Percentiles rank a stretch among this genome's conserved stretches.
phyloP scores from a whole-genome alignment of 1,139 yeast genomes.

The Taphrina flavorubra region DNA sequence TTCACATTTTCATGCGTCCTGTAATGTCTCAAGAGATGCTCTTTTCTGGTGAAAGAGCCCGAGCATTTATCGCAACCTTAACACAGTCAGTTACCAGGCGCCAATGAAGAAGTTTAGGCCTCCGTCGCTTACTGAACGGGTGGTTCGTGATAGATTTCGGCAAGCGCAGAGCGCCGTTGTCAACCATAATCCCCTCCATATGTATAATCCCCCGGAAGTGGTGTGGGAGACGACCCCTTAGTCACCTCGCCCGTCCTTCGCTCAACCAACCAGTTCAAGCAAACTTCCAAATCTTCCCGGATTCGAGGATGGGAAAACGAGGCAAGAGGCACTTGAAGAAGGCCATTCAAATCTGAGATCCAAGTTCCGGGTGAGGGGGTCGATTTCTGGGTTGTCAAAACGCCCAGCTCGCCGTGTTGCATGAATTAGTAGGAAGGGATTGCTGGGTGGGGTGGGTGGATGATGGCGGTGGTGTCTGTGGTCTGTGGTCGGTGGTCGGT shows the following conservation, averaged over 20 bases:
- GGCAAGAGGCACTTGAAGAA: not conserved
- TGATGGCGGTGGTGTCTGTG: not conserved
- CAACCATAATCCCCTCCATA: constrained; percentile 17
- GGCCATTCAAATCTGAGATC: not conserved
- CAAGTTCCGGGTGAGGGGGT: not conserved
- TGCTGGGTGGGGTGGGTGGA: constrained; percentile 1
- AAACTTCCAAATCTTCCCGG: too few species aligned
- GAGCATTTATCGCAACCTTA: constrained; percentile 77
- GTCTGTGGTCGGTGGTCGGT: not conserved
- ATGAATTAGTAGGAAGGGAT: constrained; percentile 5
- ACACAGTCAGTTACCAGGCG: not conserved
- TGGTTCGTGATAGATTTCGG: constrained; percentile 9
- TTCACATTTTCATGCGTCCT: constrained; percentile 95
- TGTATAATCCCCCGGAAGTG: not conserved
- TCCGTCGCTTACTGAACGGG: constrained; percentile 10
- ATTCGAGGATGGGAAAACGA: not conserved
- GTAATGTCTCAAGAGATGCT: constrained; percentile 91
- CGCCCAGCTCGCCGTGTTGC: not conserved
- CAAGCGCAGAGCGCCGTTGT: not conserved
- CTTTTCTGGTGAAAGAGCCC: constrained; percentile 91
- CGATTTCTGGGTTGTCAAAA: not conserved
- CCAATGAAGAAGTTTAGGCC: not conserved
- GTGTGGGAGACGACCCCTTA: not conserved
- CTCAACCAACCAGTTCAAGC: not conserved
- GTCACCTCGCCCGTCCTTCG: not conserved